A percentile compares a stretch with the other conserved stretches of the same genome.
Evolutionary conservation across 176 grass and related monocot genomes (phyloP).

Genomic region (Alopecurus myosuroides): DNA sequence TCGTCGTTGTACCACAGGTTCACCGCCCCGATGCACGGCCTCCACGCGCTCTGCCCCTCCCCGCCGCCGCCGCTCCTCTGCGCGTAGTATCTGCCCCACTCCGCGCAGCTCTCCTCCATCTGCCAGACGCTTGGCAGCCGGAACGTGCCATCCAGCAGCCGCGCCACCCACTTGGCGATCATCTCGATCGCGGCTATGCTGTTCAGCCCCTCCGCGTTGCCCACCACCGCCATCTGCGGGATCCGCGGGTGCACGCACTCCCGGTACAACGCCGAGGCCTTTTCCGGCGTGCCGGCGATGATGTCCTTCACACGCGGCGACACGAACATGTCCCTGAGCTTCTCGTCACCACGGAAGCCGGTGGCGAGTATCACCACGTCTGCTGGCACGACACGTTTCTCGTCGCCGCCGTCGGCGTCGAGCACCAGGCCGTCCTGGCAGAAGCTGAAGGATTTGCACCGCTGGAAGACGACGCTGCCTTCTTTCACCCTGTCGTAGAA

Average conservation of each 20-base stretch:
- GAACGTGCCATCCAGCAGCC: slow-evolving; percentile 61
- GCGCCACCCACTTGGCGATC: slow-evolving; percentile 57
- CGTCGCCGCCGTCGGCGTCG: background rate
- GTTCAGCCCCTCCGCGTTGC: slow-evolving; percentile 45
- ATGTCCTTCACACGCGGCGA: slow-evolving; percentile 33
- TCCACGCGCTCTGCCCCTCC: background rate
- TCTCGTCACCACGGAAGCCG: slow-evolving; percentile 59
- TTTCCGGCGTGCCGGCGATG: slow-evolving; percentile 33
- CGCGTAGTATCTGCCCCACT: slow-evolving; percentile 58
- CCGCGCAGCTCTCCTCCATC: slow-evolving; percentile 48
- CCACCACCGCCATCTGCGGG: slow-evolving; percentile 52
- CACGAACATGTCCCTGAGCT: slow-evolving; percentile 51
- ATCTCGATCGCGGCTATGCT: slow-evolving; percentile 41
- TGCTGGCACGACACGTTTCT: slow-evolving; percentile 6
- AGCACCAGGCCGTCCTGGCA: slow-evolving; percentile 47
- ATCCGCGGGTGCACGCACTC: slow-evolving; percentile 70
- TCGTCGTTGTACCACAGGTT: slow-evolving; percentile 70
- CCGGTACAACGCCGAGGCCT: slow-evolving; percentile 42
- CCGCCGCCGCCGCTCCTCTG: slow-evolving; percentile 10
- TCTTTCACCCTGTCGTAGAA: slow-evolving; percentile 56
- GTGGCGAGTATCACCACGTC: slow-evolving; percentile 68
- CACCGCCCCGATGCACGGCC: slow-evolving; percentile 35
- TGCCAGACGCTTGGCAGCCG: slow-evolving; percentile 35
- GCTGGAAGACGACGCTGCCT: slow-evolving; percentile 35
- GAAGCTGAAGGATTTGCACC: slow-evolving; percentile 23